Conservation (phyloP, 2,329 filamentous ascomycete species). For the Colletotrichum plurivorum region DNA sequence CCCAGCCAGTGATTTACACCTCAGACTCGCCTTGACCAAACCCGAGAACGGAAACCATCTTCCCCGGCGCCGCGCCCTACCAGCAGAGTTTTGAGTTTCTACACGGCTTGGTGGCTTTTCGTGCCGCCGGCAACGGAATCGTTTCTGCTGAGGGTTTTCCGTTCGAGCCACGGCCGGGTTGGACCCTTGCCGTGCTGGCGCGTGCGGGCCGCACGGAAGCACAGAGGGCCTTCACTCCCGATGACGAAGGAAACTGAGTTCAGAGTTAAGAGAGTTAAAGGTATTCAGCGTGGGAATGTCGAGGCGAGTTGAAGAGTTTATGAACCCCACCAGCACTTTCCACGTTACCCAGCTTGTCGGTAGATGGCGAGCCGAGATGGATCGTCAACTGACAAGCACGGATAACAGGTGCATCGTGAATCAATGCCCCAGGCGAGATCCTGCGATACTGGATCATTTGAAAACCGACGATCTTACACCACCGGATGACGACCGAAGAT, state of each 20-base stretch:
- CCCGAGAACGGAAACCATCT: no score
- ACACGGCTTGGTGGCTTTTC: background rate
- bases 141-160: constrained; percentile 10
- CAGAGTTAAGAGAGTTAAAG: background rate
- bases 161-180: background rate
- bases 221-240: background rate
- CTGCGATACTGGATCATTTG: no score
- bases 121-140: constrained; percentile 1
- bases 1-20: no score
- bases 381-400: no score
- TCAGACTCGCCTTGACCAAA: no score
- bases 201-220: background rate
- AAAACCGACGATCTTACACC: constrained; percentile 6
- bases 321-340: no score
- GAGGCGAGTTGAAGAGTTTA: no score
- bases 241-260: background rate
- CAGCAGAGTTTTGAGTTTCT: background rate
- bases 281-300: no score
- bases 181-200: background rate
- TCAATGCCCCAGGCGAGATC: no score
- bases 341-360: no score
- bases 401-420: no score
- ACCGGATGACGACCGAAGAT: constrained; percentile 1
- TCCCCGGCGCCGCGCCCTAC: background rate
- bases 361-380: no score